Base-by-base conservation (phyloP, 495 filamentous ascomycete species). In the Pseudevernia furfuracea region DNA sequence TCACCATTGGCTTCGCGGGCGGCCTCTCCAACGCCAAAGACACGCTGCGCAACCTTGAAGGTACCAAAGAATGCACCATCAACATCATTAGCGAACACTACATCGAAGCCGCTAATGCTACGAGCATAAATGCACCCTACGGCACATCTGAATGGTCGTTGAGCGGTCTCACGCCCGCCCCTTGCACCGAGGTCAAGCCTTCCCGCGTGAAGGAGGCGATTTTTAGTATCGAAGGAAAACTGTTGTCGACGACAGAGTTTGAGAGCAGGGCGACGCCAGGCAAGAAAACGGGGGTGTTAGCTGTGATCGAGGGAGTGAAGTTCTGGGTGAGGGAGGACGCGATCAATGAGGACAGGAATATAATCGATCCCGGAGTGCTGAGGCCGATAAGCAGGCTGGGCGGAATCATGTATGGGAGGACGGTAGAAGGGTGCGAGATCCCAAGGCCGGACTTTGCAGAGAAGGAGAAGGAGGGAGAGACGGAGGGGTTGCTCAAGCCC, bases 261-360 rank as follows among this genome's bases (percentile, higher is more conserved):
- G 85, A 91, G 74, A 90, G 87, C 69, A 76, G 80, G 30, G 75
- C 77, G 0, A 82, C 72, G 8, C 85, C 86, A 0, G 91, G 90
- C 5, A 88, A 85, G 77, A 89, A 84, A 77, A 85, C 85, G 1
- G 83, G 88, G 0, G 87, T 85, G 12, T 36, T 96, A 70, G 89
- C 83, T 19, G 82, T 96, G 58, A 79, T 97, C 12, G 92, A 98
- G 77, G 93, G 92, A 1, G 84, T 88, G 46, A 78, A 85, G 34
- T 97, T 98, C 70, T 96, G 91, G 89, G 91, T 85, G 15, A 75
- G 92, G 56, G 91, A 96, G 71, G 93, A 96, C 77, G 91, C 90
- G 15, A 77, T 97, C 10, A 87, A 95, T 68, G 83, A 89, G 71
- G 86, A 89, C 21, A 82, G 78, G 70, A 89, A 84, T 64, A 62